Evolutionary conservation across 148 eudicot species (phyloP), one percentile per base, ranked within the genome.

Genomic region (Vaccinium macrocarpon): DNA sequence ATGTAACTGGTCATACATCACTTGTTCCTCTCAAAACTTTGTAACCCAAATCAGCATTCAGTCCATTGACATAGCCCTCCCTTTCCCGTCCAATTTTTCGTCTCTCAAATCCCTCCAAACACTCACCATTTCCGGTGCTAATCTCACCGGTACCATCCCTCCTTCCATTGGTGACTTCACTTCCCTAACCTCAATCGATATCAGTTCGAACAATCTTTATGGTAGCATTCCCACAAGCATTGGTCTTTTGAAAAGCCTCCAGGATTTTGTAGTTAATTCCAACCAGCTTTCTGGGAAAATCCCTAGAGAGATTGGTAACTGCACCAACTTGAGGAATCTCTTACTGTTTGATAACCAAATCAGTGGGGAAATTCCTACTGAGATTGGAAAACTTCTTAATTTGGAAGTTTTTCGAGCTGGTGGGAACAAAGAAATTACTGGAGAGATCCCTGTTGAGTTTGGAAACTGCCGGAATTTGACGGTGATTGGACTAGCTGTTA

Each of bases 1-100:
- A n/a, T 96, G 98, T 87, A 86, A 90, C 52, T 96, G 98, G 98
- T 52, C 95, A n/a, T 89, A 35, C 90, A 90, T 96, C 7, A 85
- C 92, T 8, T 96, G 98, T 77, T 88, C 91, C 25, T 2, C 85
- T 3, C 86, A 91, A 35, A 79, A 88, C 23, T 90, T 87, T 51
- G 92, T 96, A 3, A 85, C 91, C 2, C 85, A 93, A 82, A 91
- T 96, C 23, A 82, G 73, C 70, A 87, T 95, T 49, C 88, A 87
- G 57, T 90, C 91, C 61, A 71, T 91, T 38, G 90, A 85, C 16
- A 84, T 96, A 16, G 75, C 80, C 4, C 86, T 93, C 15, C 91
- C 92, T 42, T 88, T 96, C 48, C 95, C 98, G 32, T 72, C 91
- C 32, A 90, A 91, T 59, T 87, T 94, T 29, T 90, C 93, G 16